These are phyloP conservation scores for baker's yeast (Saccharomyces cerevisiae) DNA, from an alignment of 805 yeast species.

Conservation along the genomic window DNA sequence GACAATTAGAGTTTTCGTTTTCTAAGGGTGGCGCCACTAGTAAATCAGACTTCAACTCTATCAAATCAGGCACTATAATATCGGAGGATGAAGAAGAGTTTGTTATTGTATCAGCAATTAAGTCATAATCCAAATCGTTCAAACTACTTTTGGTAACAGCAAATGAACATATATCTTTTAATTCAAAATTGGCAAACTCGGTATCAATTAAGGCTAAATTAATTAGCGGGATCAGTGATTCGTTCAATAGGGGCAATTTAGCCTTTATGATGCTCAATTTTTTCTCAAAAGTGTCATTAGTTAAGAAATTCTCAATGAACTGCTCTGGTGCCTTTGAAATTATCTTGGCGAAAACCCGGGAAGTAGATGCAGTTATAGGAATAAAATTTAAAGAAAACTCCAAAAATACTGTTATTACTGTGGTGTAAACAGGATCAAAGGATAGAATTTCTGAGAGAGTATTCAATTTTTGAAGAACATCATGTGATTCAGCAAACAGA, in stretches of 20 bases:
- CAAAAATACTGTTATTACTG: slow-evolving; percentile 33
- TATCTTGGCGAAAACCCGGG: slow-evolving; percentile 26
- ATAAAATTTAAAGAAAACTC: slow-evolving; percentile 36
- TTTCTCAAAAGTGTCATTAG: slow-evolving; percentile 29
- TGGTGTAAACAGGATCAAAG: slow-evolving; percentile 45
- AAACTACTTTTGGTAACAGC: slow-evolving; percentile 38
- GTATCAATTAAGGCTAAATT: slow-evolving; percentile 55
- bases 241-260: slow-evolving; percentile 56
- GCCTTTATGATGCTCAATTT: slow-evolving; percentile 45
- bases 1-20: slow-evolving; percentile 33
- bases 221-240: slow-evolving; percentile 50
- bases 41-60: slow-evolving; percentile 41
- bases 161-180: slow-evolving; percentile 52
- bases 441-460: slow-evolving; percentile 36
- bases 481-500: slow-evolving; percentile 30
- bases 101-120: slow-evolving; percentile 28
- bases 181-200: slow-evolving; percentile 56
- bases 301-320: slow-evolving; percentile 34
- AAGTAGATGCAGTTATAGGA: slow-evolving; percentile 35
- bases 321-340: slow-evolving; percentile 29
- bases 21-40: slow-evolving; percentile 53
- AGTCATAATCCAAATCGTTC: slow-evolving; percentile 36
- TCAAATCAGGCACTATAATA: slow-evolving; percentile 31
- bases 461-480: slow-evolving; percentile 40
- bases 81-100: slow-evolving; percentile 16